Evolutionary conservation across 2,329 filamentous ascomycete genomes (phyloP).

Genomic region (Fusarium tricinctum): DNA sequence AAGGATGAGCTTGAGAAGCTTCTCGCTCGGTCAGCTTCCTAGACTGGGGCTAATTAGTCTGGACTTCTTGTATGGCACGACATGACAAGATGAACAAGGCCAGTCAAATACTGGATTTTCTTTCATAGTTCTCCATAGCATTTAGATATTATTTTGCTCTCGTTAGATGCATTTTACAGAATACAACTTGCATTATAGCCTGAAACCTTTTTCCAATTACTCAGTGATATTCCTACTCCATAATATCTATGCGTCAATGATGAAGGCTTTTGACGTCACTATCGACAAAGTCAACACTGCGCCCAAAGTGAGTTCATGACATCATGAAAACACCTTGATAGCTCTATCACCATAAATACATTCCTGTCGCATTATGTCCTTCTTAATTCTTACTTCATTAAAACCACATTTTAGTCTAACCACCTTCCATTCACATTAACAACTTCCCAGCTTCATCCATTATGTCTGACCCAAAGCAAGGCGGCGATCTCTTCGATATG

Average conservation of each 20-base stretch:
- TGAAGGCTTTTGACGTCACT: slow-evolving; percentile 28
- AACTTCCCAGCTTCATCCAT: rapidly evolving
- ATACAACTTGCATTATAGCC: background rate
- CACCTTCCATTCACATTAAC: rapidly evolving
- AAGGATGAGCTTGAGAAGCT: slow-evolving; percentile 27
- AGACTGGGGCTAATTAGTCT: rapidly evolving
- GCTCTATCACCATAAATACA: slow-evolving; percentile 5
- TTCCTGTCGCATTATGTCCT: rapidly evolving
- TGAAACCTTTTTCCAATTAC: too few species aligned
- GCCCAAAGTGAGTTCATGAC: slow-evolving; percentile 11
- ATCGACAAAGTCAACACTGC: background rate
- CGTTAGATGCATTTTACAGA: rapidly evolving
- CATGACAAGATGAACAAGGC: background rate
- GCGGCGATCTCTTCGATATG: slow-evolving; percentile 35
- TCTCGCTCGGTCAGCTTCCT: background rate
- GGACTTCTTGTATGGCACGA: background rate
- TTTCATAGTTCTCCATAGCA: rapidly evolving
- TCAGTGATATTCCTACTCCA: background rate
- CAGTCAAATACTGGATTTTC: background rate
- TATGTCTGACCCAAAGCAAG: slow-evolving; percentile 33
- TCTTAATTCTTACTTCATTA: rapidly evolving
- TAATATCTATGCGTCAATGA: slow-evolving; percentile 34
- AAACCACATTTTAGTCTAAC: background rate
- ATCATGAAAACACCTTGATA: slow-evolving; percentile 19
- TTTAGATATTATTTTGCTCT: rapidly evolving